Conservation (phyloP, 805 yeast genomes). For the Candida boidinii region DNA sequence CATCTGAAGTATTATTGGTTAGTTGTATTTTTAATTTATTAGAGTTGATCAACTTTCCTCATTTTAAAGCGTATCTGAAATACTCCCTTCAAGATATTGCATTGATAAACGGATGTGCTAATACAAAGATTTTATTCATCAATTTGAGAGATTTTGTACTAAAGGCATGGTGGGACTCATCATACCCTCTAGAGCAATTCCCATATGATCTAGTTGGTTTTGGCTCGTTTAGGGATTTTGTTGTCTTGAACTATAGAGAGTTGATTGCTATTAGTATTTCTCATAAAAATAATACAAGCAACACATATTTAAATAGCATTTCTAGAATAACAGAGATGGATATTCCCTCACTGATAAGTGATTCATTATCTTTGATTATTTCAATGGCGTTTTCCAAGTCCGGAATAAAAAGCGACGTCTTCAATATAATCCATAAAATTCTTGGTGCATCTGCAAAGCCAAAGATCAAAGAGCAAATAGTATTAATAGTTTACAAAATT, state of each 20-base stretch:
- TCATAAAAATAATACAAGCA: constrained; percentile 11
- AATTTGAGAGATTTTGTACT: constrained; percentile 27
- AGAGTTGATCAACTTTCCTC: constrained; percentile 28
- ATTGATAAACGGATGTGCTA: constrained; percentile 4
- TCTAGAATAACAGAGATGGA: constrained; percentile 6
- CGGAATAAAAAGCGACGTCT: constrained; percentile 19
- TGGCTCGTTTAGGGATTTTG: constrained; percentile 20
- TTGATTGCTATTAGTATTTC: constrained; percentile 31
- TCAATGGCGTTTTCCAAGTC: constrained; percentile 15
- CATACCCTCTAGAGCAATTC: constrained; percentile 23
- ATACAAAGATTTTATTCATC: constrained; percentile 20
- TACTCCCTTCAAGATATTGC: constrained; percentile 21
- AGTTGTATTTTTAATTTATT: constrained; percentile 32
- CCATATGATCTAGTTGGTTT: constrained; percentile 35
- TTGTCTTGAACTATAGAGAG: constrained; percentile 25
- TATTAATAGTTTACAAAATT: constrained; percentile 28
- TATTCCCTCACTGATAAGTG: constrained; percentile 8
- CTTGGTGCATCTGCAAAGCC: constrained; percentile 5
- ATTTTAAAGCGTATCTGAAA: constrained; percentile 23
- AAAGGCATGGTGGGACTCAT: constrained; percentile 34
- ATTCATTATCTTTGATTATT: constrained; percentile 24
- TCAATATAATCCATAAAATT: constrained; percentile 7
- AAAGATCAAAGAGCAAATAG: constrained; percentile 15
- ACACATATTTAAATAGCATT: constrained; percentile 7
- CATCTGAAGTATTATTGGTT: constrained; percentile 23